A percentile compares a stretch with the other conserved stretches of the same genome.
Evolutionary conservation across 73 alveolate genomes (phyloP).

Genomic region (Paramecium primaurelia): DNA sequence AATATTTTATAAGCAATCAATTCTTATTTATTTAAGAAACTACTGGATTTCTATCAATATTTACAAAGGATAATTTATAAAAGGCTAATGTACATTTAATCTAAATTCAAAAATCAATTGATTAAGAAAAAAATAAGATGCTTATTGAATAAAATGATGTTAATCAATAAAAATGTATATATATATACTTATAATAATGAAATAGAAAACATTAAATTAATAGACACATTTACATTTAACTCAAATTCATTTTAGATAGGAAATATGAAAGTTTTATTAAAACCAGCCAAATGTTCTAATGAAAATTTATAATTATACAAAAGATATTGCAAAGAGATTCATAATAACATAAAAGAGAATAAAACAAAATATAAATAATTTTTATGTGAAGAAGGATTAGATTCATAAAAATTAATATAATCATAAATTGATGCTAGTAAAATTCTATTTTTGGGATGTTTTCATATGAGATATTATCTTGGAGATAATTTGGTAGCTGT

Average conservation of each 20-base stretch:
- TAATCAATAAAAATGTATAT: background rate
- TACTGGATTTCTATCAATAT: background rate
- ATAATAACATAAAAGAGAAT: slow-evolving; percentile 57
- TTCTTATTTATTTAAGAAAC: background rate
- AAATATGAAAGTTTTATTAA: background rate
- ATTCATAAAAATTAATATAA: background rate
- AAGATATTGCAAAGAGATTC: slow-evolving; percentile 65
- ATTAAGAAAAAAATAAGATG: background rate
- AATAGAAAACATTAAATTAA: slow-evolving; percentile 1
- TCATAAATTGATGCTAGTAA: background rate
- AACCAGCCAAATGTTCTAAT: slow-evolving; percentile 61
- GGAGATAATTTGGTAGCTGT: slow-evolving; percentile 86
- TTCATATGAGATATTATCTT: slow-evolving; percentile 84
- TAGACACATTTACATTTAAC: background rate
- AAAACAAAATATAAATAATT: slow-evolving; percentile 43
- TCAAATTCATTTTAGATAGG: background rate
- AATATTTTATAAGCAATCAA: background rate
- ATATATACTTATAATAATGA: background rate
- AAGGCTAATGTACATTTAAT: background rate
- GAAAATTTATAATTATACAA: slow-evolving; percentile 64
- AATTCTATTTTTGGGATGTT: slow-evolving; percentile 74
- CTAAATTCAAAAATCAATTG: background rate
- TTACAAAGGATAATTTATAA: background rate
- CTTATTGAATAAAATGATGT: background rate
- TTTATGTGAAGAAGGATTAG: slow-evolving; percentile 33